Evolutionary conservation across 2,329 filamentous ascomycete genomes (phyloP).

Genomic region (Calonectria pauciramosa): DNA sequence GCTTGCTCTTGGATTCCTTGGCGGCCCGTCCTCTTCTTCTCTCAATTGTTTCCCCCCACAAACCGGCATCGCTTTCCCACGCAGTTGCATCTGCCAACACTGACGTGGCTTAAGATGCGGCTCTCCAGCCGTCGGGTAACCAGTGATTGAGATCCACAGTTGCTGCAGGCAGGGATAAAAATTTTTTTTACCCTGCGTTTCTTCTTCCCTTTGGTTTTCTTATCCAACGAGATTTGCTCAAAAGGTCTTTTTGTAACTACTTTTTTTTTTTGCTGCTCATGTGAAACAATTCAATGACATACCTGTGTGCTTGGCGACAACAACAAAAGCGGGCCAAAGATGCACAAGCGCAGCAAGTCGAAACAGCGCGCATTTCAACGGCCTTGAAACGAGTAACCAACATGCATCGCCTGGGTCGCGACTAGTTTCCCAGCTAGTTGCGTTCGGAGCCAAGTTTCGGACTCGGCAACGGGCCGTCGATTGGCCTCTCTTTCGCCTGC

Average conservation of each 20-base stretch:
- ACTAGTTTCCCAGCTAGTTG: conserved; percentile 2
- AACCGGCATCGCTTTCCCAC: conserved; percentile 32
- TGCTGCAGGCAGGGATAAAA: conserved; percentile 28
- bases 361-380: conserved; percentile 10
- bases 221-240: not conserved
- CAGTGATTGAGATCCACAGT: conserved; percentile 31
- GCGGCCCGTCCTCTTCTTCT: conserved; percentile 32
- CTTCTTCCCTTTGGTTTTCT: not conserved
- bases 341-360: not conserved
- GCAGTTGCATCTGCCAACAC: conserved; percentile 43
- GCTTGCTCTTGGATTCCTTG: conserved; percentile 21
- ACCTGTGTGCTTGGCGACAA: not conserved
- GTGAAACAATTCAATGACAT: conserved; percentile 6
- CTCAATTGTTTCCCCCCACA: conserved; percentile 32
- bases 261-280: not conserved
- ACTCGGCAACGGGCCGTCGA: conserved; percentile 22
- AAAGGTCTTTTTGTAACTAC: not conserved
- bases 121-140: conserved; percentile 30
- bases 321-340: not conserved
- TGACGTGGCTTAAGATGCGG: conserved; percentile 45
- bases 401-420: conserved; percentile 10
- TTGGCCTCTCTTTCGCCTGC: conserved; percentile 1
- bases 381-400: conserved; percentile 3
- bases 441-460: conserved; percentile 16
- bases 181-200: conserved; percentile 1